phyloP scores from a whole-genome alignment of 1,284 basidiomycete genomes.

The Termitomyces sp. region DNA sequence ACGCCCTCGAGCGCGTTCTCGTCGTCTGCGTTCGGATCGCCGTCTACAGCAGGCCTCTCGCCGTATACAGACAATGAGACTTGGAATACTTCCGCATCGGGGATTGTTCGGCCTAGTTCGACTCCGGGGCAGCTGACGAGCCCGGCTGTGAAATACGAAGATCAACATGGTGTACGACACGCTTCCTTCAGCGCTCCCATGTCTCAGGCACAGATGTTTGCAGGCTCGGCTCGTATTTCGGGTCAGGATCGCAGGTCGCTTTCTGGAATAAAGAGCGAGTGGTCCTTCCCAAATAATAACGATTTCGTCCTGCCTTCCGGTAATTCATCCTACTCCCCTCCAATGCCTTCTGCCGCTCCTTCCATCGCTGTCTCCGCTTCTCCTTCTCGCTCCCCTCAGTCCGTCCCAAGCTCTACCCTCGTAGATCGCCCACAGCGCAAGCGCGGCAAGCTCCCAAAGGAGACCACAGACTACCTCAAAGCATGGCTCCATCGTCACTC shows the following conservation, averaged over 20 bases:
- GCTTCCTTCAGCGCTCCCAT: slow-evolving; percentile 53
- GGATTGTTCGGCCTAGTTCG: slow-evolving; percentile 51
- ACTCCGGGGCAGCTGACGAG: slow-evolving; percentile 52
- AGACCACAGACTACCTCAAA: slow-evolving; percentile 85
- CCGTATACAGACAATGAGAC: slow-evolving; percentile 41
- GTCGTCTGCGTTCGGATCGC: slow-evolving; percentile 39
- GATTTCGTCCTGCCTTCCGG: slow-evolving; percentile 39
- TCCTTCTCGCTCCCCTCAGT: slow-evolving; percentile 49
- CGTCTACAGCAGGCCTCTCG: slow-evolving; percentile 40
- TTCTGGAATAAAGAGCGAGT: slow-evolving; percentile 47
- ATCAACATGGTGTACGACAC: slow-evolving; percentile 49
- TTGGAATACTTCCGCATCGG: slow-evolving; percentile 43
- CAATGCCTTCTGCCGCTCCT: slow-evolving; percentile 39
- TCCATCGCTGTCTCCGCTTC: slow-evolving; percentile 40
- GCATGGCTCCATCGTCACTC: slow-evolving; percentile 88
- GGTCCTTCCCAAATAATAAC: slow-evolving; percentile 38
- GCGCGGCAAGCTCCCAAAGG: slow-evolving; percentile 84
- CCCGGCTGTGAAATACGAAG: slow-evolving; percentile 58
- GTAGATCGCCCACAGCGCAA: slow-evolving; percentile 73
- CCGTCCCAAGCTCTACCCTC: slow-evolving; percentile 49
- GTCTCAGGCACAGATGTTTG: slow-evolving; percentile 55
- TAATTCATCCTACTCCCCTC: slow-evolving; percentile 35
- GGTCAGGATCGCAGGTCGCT: slow-evolving; percentile 59
- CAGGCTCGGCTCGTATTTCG: slow-evolving; percentile 63
- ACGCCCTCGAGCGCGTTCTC: slow-evolving; percentile 46